phyloP scores from a whole-genome alignment of 495 filamentous ascomycete genomes.

The Talaromyces trachyspermus region DNA sequence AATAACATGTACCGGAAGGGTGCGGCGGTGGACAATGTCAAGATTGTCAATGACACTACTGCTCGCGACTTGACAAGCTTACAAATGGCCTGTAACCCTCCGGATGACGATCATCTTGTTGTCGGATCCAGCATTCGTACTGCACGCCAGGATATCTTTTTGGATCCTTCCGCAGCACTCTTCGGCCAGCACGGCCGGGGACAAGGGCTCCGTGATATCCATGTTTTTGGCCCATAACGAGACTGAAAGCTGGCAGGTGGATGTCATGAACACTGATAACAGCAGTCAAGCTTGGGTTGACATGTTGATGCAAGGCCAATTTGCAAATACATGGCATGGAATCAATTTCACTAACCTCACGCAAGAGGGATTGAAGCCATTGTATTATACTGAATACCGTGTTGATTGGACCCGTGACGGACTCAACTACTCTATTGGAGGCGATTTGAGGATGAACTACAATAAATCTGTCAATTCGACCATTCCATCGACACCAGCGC shows the following conservation, averaged over 20 bases:
- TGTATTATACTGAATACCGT: conserved; percentile 28
- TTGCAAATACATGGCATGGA: conserved; percentile 15
- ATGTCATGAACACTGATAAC: conserved; percentile 26
- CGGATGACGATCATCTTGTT: conserved; percentile 22
- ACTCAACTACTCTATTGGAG: conserved; percentile 24
- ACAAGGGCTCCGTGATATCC: conserved; percentile 25
- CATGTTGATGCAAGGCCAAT: conserved; percentile 25
- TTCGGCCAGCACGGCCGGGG: conserved; percentile 16
- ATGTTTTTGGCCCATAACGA: conserved; percentile 31
- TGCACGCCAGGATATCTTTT: conserved; percentile 27
- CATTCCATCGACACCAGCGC: conserved; percentile 20
- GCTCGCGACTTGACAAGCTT: conserved; percentile 14
- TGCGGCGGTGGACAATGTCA: conserved; percentile 21
- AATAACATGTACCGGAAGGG: conserved; percentile 27
- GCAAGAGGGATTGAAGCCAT: conserved; percentile 13
- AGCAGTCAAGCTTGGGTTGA: conserved; percentile 21
- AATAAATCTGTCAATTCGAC: conserved; percentile 13
- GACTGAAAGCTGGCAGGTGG: conserved; percentile 23
- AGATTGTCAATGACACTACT: conserved; percentile 13
- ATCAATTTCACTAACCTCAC: conserved; percentile 23
- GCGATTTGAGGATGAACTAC: conserved; percentile 9
- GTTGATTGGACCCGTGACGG: conserved; percentile 31
- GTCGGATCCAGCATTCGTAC: conserved; percentile 23
- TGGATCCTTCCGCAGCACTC: conserved; percentile 27
- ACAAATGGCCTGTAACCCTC: conserved; percentile 14